Conservation (phyloP, 352 stramenopile genomes). For the Phytophthora quininea region DNA sequence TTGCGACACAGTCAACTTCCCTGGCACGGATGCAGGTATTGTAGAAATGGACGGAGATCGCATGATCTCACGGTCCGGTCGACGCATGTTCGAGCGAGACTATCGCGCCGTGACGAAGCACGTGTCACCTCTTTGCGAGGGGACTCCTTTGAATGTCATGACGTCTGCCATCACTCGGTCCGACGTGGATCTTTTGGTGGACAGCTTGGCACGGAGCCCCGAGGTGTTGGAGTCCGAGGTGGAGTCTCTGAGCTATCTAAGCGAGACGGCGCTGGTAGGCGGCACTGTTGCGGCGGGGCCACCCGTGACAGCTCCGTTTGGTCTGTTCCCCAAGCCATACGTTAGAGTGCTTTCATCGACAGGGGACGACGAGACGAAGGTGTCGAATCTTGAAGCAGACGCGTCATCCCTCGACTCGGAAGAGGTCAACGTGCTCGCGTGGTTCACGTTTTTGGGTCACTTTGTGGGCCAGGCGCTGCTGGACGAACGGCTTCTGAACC, state of each 20-base stretch:
- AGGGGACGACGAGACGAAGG: constrained; percentile 22
- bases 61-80: constrained; percentile 70
- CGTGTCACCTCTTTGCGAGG: constrained; percentile 74
- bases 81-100: constrained; percentile 81
- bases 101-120: constrained; percentile 83
- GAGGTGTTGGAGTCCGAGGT: constrained; percentile 74
- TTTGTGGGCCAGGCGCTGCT: constrained; percentile 80
- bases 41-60: constrained; percentile 71
- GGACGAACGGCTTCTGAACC: constrained; percentile 83
- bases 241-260: constrained; percentile 63
- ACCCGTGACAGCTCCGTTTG: constrained; percentile 56
- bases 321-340: constrained; percentile 59
- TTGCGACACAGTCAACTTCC: constrained; percentile 82
- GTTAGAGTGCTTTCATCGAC: constrained; percentile 2
- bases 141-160: constrained; percentile 65
- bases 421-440: constrained; percentile 43
- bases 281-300: constrained; percentile 33
- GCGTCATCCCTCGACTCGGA: constrained; percentile 20
- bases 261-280: constrained; percentile 40
- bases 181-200: constrained; percentile 59
- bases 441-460: constrained; percentile 75
- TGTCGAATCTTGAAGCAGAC: constrained; percentile 15
- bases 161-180: constrained; percentile 44
- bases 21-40: constrained; percentile 75
- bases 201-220: constrained; percentile 46